Evolutionary conservation across 1,284 basidiomycete genomes (phyloP), one percentile per base, ranked within the genome.

Genomic region (Flammula alnicola): DNA sequence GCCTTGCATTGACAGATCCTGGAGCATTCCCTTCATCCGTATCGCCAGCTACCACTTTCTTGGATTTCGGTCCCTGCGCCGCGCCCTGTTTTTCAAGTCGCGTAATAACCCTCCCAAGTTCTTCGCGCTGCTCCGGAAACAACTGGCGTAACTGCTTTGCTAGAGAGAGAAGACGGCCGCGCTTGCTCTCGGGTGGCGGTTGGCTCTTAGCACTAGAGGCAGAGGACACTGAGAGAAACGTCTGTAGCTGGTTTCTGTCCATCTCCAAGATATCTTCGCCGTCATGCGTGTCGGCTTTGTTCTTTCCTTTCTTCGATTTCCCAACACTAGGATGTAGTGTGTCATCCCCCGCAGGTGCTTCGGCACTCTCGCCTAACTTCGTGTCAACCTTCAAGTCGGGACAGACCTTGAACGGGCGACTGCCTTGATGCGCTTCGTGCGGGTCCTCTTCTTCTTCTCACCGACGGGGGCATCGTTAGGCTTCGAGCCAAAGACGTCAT

Each of bases 111-210:
- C 64, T 58, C 22, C 71, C 69, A 31, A 86, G 71, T 22, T 72
- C 67, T 14, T 68, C 69, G 38, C 70, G 71, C 53, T 86, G 80
- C 53, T 77, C 74, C 9, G 80, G 81, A 61, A 85, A 86, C 33
- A 78, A 67, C 53, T 78, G 71, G 39, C 77, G 75, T 42, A 86
- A 67, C 58, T 82, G 82, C 56, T 77, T 73, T 11, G 80, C 78
- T 16, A 86, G 73, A 46, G 72, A 66, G 20, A 80, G 75, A 33
- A 85, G 61, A 52, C 79, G 77, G 12, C 78, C 65, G 3, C 80
- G 75, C 47, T 78, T 67, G 35, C 46, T 62, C 47, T 58, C 59
- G 22, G 54, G 52, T 10, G 49, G 40, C 10, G 43, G 42, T 14
- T 31, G 16, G 39, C 37, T 45, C 36, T 33, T 44, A 23, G 43